Evolutionary conservation across 176 grass and related monocot genomes (phyloP).

Genomic region (Oryza punctata): DNA sequence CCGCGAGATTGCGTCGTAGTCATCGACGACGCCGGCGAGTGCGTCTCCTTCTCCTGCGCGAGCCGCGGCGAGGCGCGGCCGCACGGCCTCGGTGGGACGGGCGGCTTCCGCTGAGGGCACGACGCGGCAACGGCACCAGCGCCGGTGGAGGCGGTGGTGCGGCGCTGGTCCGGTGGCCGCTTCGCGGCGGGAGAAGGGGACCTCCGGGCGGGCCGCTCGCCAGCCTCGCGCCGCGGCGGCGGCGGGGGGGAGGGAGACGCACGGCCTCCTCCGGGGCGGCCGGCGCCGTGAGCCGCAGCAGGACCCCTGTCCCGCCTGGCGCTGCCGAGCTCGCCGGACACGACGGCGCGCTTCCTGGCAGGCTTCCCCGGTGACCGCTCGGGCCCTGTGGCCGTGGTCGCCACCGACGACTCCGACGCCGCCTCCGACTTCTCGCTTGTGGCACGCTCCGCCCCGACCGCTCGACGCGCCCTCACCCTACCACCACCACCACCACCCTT

Average conservation of each 20-base stretch:
- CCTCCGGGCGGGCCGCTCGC: conserved; percentile 53
- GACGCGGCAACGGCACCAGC: not conserved
- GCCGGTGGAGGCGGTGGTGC: not conserved
- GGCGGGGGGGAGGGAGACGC: conserved; percentile 48
- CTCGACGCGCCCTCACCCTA: conserved; percentile 31
- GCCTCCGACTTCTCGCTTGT: conserved; percentile 42
- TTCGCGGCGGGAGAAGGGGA: conserved; percentile 70
- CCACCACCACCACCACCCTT: conserved; percentile 3
- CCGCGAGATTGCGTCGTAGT: not conserved
- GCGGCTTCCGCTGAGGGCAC: conserved; percentile 5
- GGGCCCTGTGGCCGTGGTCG: conserved; percentile 31
- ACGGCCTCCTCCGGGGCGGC: conserved; percentile 46
- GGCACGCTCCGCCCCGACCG: not conserved
- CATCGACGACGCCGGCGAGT: not conserved
- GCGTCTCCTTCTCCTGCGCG: conserved; percentile 20
- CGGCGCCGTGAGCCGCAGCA: not conserved
- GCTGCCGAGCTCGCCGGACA: conserved; percentile 44
- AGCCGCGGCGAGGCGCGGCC: conserved; percentile 40
- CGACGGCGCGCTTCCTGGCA: conserved; percentile 36
- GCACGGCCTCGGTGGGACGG: conserved; percentile 24
- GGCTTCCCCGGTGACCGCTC: conserved; percentile 51
- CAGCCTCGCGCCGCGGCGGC: conserved; percentile 44
- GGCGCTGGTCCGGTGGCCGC: conserved; percentile 44
- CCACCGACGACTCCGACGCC: conserved; percentile 54
- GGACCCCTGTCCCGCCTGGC: conserved; percentile 37